Base-by-base conservation (phyloP, 805 yeast genomes). In the Saturnispora kantuleensis region DNA sequence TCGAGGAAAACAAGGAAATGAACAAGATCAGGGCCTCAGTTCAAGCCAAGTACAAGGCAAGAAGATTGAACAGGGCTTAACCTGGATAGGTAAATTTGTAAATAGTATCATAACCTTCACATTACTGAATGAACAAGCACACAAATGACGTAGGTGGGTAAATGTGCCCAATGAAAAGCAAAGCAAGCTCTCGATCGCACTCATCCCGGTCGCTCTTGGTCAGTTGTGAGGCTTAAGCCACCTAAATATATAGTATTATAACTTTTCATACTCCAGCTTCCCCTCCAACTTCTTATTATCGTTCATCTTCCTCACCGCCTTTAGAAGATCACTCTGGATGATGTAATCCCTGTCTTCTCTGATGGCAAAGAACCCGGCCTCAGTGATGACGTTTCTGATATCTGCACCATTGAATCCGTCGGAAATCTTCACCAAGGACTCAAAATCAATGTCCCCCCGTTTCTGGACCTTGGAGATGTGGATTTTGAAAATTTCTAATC, bases 331-430 rank as follows among this genome's bases (percentile, higher is more conserved):
- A 56, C 84, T 81, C 63, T 93, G 98, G 43, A 86, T 63, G 56
- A 93, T 87, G 67, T 86, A 87, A 63, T 90, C 97, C 58, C 98
- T 80, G 62, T 93, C 98, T 59, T 93, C 97, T 68, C 98, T 79
- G 56, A 93, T 93, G 44, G 97, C 96, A 64, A 88, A 89, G 3
- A 96, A 88, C 42, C 95, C 81, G 1, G 99, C 98, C 53, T 94
- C 81, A 57, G 89, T 90, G 33, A 93, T 93, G 54, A 93, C 73
- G 58, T 97, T 98, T 68, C 88, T 96, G 53, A 93, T 78, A 67
- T 93, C 99, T 13, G 99, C 99, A 73, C 99, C 99, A 4, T 96
- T 84, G 63, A 85, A 93, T 63, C 94, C 93, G 65, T 90, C 93
- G 1, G 97, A 81, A 52, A 81, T 65, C 13, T 79, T 74, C 1